Conservation (phyloP, 352 stramenopile species). For the Phytopythium sindhum region DNA sequence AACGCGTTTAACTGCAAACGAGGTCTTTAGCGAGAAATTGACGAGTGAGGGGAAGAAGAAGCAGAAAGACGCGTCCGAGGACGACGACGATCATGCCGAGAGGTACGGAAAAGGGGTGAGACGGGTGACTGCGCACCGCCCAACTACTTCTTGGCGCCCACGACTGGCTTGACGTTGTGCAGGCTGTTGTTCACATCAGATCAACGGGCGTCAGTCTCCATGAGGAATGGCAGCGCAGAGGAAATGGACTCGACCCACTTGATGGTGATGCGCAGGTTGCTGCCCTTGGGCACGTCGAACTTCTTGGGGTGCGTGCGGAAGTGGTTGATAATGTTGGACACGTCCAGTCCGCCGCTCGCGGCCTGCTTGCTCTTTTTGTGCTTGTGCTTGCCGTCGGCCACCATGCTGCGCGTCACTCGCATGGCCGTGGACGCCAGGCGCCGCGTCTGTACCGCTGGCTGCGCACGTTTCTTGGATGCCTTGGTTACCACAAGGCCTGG, state of each 20-base stretch:
- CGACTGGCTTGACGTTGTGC: constrained; percentile 71
- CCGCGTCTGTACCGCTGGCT: constrained; percentile 36
- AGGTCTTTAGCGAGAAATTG: background rate
- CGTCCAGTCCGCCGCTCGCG: constrained; percentile 38
- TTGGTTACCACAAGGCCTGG: constrained; percentile 42
- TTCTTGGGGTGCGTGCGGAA: constrained; percentile 75
- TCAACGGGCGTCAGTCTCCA: constrained; percentile 10
- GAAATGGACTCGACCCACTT: constrained; percentile 38
- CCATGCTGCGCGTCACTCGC: constrained; percentile 20
- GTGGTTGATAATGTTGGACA: constrained; percentile 79
- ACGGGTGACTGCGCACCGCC: too few relatives aligned
- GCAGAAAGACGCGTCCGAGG: background rate
- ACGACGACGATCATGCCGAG: background rate
- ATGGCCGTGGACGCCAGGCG: constrained; percentile 39
- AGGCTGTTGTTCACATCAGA: constrained; percentile 24
- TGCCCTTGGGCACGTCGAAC: constrained; percentile 77
- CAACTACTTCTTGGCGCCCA: constrained; percentile 57
- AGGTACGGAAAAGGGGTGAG: background rate
- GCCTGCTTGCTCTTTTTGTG: constrained; percentile 20
- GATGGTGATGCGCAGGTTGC: constrained; percentile 78
- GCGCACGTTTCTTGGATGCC: constrained; percentile 17
- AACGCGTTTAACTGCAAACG: background rate
- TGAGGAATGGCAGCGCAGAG: background rate
- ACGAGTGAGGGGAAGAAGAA: background rate
- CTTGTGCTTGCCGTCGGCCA: constrained; percentile 11